phyloP scores from a whole-genome alignment of 176 grass and related monocot genomes.

The Otatea glauca region DNA sequence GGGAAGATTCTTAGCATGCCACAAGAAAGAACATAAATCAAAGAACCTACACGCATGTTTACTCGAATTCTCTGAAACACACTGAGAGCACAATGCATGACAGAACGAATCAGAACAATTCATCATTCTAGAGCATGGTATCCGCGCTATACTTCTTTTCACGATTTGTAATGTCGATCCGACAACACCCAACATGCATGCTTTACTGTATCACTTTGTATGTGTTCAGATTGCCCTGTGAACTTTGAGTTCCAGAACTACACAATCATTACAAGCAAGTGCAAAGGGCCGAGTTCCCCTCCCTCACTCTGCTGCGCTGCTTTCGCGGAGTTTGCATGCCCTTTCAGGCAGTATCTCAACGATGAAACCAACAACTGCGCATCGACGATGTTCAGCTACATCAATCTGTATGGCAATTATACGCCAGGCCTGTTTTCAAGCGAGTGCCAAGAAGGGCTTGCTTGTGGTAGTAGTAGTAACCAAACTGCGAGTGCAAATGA shows the following conservation, averaged over 20 bases:
- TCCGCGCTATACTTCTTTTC: too few relatives aligned
- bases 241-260: conserved; percentile 49
- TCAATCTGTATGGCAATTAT: conserved; percentile 29
- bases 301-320: conserved; percentile 30
- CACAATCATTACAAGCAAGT: conserved; percentile 51
- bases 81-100: too few relatives aligned
- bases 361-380: conserved; percentile 32
- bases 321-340: conserved; percentile 43
- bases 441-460: conserved; percentile 44
- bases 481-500: background rate
- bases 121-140: too few relatives aligned
- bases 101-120: too few relatives aligned
- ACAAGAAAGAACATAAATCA: too few relatives aligned
- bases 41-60: too few relatives aligned
- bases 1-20: too few relatives aligned
- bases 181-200: too few relatives aligned
- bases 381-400: conserved; percentile 42
- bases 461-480: background rate
- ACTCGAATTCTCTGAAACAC: too few relatives aligned
- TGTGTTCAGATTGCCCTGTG: conserved; percentile 35
- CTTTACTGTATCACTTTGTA: too few relatives aligned
- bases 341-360: conserved; percentile 9
- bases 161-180: too few relatives aligned
- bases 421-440: conserved; percentile 41
- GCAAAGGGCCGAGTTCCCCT: conserved; percentile 41